These are phyloP conservation scores for Cryphonectria japonica DNA, from an alignment of 2,329 filamentous ascomycete species.

Conservation along the genomic window DNA sequence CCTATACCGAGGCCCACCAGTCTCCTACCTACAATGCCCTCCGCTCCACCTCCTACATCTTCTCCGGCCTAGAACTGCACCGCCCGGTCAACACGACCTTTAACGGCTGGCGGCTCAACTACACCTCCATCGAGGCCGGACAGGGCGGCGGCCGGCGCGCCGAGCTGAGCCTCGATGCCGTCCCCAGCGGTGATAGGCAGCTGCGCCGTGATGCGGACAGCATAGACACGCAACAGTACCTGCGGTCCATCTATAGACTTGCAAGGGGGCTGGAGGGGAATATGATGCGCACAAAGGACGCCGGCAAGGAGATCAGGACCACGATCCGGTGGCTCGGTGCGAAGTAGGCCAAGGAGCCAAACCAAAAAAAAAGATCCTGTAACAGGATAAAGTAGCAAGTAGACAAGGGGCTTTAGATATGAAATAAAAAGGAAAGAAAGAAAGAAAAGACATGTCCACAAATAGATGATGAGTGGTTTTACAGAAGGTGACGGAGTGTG, in stretches of 20 bases:
- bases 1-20: neutral
- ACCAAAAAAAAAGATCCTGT: too few species aligned
- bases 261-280: slow-evolving; percentile 22
- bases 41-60: slow-evolving; percentile 41
- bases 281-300: neutral
- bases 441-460: neutral
- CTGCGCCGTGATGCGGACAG: slow-evolving; percentile 11
- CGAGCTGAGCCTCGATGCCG: slow-evolving; percentile 51
- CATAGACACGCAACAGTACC: slow-evolving; percentile 15
- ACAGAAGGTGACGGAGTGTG: neutral
- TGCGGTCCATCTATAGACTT: slow-evolving; percentile 25
- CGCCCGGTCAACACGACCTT: slow-evolving; percentile 49
- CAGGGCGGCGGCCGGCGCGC: slow-evolving; percentile 55
- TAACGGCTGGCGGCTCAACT: slow-evolving; percentile 50
- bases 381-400: neutral
- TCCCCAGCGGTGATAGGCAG: slow-evolving; percentile 27
- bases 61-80: slow-evolving; percentile 57
- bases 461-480: neutral
- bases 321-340: slow-evolving; percentile 22
- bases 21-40: slow-evolving; percentile 17
- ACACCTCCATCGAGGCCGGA: slow-evolving; percentile 57
- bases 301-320: slow-evolving; percentile 15
- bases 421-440: too few species aligned
- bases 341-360: neutral
- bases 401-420: too few species aligned